A percentile compares a stretch with the other conserved stretches of the same genome.
phyloP scores from a whole-genome alignment of 305 asterid species.

The Solanum aculeatissimum region DNA sequence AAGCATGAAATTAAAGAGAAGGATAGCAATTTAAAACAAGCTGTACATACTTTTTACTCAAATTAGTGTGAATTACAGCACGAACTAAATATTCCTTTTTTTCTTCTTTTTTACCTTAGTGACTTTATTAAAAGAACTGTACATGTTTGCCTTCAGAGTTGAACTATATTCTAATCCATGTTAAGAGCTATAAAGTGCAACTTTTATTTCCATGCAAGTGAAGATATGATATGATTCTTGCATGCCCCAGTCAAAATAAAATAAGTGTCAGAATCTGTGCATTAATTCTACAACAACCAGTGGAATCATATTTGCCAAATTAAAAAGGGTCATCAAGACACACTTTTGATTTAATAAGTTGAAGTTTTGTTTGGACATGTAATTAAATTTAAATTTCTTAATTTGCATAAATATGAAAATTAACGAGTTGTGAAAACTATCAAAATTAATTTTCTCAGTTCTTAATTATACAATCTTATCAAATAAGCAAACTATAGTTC shows the following conservation, averaged over 20 bases:
- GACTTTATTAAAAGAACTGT: neutral
- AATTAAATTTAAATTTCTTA: no score
- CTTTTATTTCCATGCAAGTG: neutral
- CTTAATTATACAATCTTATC: no score
- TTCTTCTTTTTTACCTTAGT: neutral
- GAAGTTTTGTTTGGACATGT: no score
- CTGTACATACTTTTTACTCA: neutral
- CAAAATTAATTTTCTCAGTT: no score
- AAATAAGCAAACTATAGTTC: no score
- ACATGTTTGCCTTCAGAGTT: neutral
- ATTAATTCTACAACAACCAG: neutral
- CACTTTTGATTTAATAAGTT: neutral
- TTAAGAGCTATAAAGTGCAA: neutral
- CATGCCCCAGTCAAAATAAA: neutral
- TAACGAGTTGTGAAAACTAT: no score
- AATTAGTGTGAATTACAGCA: neutral
- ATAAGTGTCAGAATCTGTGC: neutral
- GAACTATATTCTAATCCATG: neutral
- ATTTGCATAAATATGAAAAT: no score
- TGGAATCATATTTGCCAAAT: neutral
- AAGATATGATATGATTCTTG: neutral
- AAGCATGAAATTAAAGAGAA: neutral
- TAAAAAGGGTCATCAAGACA: neutral
- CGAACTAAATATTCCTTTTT: neutral
- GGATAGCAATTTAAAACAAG: neutral